These are phyloP conservation scores for Omphalotus olearius DNA, from an alignment of 1,284 basidiomycete genomes.

Conservation along the genomic window DNA sequence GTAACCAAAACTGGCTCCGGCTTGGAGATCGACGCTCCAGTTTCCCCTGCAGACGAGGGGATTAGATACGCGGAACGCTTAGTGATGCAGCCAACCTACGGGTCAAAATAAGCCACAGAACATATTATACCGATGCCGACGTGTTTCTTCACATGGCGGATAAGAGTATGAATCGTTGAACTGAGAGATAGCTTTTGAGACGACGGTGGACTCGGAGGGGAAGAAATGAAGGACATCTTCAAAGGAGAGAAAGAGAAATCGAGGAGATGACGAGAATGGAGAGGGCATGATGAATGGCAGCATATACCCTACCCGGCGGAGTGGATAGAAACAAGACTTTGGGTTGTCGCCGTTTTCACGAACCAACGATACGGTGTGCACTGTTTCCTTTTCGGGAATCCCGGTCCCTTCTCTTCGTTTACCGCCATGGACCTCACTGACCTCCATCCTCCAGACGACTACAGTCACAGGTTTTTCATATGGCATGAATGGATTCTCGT, in stretches of 20 bases:
- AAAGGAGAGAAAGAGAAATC: slow-evolving; percentile 17
- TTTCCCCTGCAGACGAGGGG: slow-evolving; percentile 31
- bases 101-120: slow-evolving; percentile 47
- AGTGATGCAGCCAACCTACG: slow-evolving; percentile 27
- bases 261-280: slow-evolving; percentile 6
- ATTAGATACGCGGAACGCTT: not conserved
- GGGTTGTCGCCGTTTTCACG: slow-evolving; percentile 17
- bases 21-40: slow-evolving; percentile 63
- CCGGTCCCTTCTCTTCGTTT: not conserved
- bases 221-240: slow-evolving; percentile 18
- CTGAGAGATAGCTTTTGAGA: not conserved
- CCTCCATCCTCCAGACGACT: slow-evolving; percentile 74
- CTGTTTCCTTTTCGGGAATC: slow-evolving; percentile 3
- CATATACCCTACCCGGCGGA: slow-evolving; percentile 28
- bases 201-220: not conserved
- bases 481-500: slow-evolving; percentile 86
- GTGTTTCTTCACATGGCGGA: slow-evolving; percentile 36
- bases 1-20: slow-evolving; percentile 63
- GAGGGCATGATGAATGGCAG: slow-evolving; percentile 14
- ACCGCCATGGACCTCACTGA: slow-evolving; percentile 61
- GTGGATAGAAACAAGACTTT: slow-evolving; percentile 25
- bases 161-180: slow-evolving; percentile 18
- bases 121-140: slow-evolving; percentile 36
- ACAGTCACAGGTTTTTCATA: slow-evolving; percentile 76
- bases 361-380: slow-evolving; percentile 2